Conservation (phyloP, 2,329 filamentous ascomycete species). For the Ophiocordyceps camponoti-floridani region DNA sequence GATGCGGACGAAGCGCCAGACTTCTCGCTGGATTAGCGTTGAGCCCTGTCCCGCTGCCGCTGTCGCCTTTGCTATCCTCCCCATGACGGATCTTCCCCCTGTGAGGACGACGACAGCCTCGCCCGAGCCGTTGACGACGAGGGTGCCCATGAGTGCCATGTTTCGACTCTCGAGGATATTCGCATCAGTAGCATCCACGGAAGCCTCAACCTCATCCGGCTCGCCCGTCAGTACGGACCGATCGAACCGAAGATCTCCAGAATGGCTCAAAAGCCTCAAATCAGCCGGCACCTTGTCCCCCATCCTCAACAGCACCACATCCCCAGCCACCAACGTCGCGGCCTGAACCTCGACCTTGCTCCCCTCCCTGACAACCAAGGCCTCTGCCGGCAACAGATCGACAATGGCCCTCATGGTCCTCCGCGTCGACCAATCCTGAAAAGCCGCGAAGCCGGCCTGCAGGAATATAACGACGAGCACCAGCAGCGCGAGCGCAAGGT, state of each 20-base stretch:
- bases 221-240: conserved; percentile 23
- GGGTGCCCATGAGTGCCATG: conserved; percentile 23
- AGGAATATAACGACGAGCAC: conserved; percentile 27
- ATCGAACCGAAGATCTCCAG: conserved; percentile 24
- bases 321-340: conserved; percentile 24
- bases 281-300: conserved; percentile 31
- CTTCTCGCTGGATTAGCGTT: conserved; percentile 22
- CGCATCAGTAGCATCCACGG: conserved; percentile 18
- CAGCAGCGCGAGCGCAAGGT: conserved; percentile 25
- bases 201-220: conserved; percentile 21
- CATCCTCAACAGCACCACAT: conserved; percentile 25
- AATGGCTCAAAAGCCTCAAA: conserved; percentile 21
- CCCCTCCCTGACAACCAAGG: conserved; percentile 25
- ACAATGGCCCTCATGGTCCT: conserved; percentile 28
- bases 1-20: conserved; percentile 23
- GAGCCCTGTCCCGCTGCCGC: conserved; percentile 17
- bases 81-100: conserved; percentile 21
- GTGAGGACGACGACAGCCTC: conserved; percentile 21
- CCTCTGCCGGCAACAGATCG: conserved; percentile 23
- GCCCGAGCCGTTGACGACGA: conserved; percentile 21
- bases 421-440: conserved; percentile 28
- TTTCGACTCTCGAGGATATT: conserved; percentile 25
- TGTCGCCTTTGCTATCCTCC: conserved; percentile 19
- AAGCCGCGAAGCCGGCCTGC: conserved; percentile 26
- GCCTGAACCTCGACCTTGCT: conserved; percentile 20